Evolutionary conservation across 1,139 yeast genomes (phyloP).

Genomic region (Debaryomyces psychrophilus): DNA sequence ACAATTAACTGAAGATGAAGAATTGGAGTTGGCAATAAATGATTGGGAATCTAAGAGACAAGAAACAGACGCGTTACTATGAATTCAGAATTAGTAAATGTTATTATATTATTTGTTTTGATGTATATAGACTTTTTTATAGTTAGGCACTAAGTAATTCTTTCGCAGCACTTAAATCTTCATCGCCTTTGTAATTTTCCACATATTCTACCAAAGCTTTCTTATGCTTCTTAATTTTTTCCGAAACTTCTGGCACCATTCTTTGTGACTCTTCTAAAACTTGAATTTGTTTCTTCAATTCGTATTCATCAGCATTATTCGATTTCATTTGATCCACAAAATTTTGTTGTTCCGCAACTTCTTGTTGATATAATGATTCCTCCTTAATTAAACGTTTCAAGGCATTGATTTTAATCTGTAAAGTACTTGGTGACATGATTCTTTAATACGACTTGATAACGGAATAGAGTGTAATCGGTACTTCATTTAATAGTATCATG

Average conservation of each 20-base stretch:
- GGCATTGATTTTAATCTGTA: constrained; percentile 78
- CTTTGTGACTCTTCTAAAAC: constrained; percentile 70
- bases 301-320: constrained; percentile 63
- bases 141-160: constrained; percentile 20
- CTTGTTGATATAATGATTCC: constrained; percentile 63
- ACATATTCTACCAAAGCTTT: constrained; percentile 42
- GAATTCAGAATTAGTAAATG: constrained; percentile 6
- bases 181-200: constrained; percentile 48
- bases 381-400: constrained; percentile 76
- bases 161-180: constrained; percentile 47
- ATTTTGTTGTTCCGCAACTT: constrained; percentile 62
- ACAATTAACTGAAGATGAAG: constrained; percentile 60
- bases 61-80: constrained; percentile 14
- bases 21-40: constrained; percentile 67
- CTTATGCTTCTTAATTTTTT: constrained; percentile 54
- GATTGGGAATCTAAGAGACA: constrained; percentile 57
- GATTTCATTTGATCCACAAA: constrained; percentile 48
- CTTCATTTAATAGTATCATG: neutral
- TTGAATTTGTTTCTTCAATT: constrained; percentile 64
- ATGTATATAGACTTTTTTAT: neutral
- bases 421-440: constrained; percentile 71
- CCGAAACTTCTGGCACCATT: constrained; percentile 64
- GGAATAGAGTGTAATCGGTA: neutral
- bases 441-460: neutral
- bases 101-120: constrained; percentile 2